phyloP scores from a whole-genome alignment of 805 yeast species.

The Spathaspora girioi region DNA sequence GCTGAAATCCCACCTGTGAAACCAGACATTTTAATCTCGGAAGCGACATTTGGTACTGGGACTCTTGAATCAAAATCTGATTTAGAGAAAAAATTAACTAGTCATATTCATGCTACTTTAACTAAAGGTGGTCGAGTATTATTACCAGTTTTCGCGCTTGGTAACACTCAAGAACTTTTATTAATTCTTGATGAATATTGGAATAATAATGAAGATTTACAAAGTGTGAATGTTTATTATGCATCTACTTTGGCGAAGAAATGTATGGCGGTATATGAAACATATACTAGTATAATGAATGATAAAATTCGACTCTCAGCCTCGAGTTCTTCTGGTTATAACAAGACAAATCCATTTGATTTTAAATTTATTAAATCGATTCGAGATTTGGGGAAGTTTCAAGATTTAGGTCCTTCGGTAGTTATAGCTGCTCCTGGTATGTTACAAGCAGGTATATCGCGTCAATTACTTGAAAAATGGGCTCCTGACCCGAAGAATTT shows the following conservation, averaged over 20 bases:
- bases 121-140: slow-evolving; percentile 87
- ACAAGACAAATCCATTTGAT: slow-evolving; percentile 72
- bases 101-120: slow-evolving; percentile 77
- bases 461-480: slow-evolving; percentile 92
- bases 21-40: slow-evolving; percentile 90
- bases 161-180: slow-evolving; percentile 92
- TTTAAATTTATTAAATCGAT: slow-evolving; percentile 82
- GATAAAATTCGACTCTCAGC: slow-evolving; percentile 74
- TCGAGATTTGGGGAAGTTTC: slow-evolving; percentile 75
- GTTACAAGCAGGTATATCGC: slow-evolving; percentile 93
- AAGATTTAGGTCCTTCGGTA: slow-evolving; percentile 93
- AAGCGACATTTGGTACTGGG: slow-evolving; percentile 97
- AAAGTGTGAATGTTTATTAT: slow-evolving; percentile 77
- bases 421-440: slow-evolving; percentile 97
- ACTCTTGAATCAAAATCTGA: slow-evolving; percentile 89
- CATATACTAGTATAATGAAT: slow-evolving; percentile 96
- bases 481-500: slow-evolving; percentile 93
- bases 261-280: slow-evolving; percentile 96
- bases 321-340: slow-evolving; percentile 16
- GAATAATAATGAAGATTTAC: slow-evolving; percentile 78
- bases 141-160: slow-evolving; percentile 93
- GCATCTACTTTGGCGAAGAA: slow-evolving; percentile 92
- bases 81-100: slow-evolving; percentile 78
- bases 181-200: slow-evolving; percentile 93
- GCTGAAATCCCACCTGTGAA: slow-evolving; percentile 89